Evolutionary conservation across 1,139 yeast species (phyloP).

Genomic region (Taiozyma onychis): DNA sequence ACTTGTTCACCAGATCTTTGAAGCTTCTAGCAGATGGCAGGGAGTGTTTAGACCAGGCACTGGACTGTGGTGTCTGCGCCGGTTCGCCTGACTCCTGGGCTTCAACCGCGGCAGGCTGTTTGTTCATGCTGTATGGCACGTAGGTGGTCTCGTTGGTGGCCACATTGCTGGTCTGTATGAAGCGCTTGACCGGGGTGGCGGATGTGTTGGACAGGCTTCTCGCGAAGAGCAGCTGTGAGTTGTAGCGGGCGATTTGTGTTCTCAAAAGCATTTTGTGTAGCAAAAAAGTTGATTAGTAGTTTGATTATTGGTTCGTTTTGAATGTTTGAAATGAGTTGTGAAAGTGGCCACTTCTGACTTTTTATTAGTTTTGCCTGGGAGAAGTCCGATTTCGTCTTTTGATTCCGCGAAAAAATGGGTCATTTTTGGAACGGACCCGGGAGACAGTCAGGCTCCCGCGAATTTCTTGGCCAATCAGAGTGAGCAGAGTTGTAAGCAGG

Average conservation of each 20-base stretch:
- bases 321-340: neutral
- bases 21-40: constrained; percentile 22
- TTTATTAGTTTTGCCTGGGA: neutral
- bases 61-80: neutral
- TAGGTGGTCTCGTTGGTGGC: constrained; percentile 5
- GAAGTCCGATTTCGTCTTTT: neutral
- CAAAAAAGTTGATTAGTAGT: neutral
- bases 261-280: constrained; percentile 1
- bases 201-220: constrained; percentile 5
- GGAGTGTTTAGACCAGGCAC: constrained; percentile 21
- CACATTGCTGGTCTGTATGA: constrained; percentile 5
- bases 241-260: neutral
- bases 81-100: neutral
- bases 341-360: neutral
- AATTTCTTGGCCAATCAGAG: neutral
- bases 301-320: neutral
- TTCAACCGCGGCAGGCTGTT: neutral
- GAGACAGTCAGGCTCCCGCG: neutral
- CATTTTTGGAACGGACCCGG: neutral
- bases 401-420: neutral
- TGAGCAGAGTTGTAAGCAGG: neutral
- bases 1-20: constrained; percentile 19
- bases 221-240: constrained; percentile 1
- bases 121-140: constrained; percentile 5
- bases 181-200: constrained; percentile 3